Base-by-base conservation (phyloP, 768 basidiomycete genomes). In the Naganishia antarctica region DNA sequence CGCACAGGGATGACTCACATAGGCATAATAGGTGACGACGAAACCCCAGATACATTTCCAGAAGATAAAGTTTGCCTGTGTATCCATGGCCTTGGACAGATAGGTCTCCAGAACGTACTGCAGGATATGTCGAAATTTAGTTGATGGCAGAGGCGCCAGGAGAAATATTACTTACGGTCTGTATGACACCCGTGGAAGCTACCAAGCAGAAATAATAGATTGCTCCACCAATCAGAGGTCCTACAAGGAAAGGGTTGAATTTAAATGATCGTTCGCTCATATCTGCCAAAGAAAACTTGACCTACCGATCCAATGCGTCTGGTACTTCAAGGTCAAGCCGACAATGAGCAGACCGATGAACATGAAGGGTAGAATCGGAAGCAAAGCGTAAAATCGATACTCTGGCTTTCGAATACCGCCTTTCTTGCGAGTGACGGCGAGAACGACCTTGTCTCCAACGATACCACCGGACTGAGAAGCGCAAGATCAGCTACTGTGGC, bases 11-110 rank as follows among this genome's bases (percentile, higher is more conserved):
- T 16, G 31, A 60, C 65, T 66, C 49, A 66, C 65, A 12, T 41
- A 40, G 3, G 53, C 65, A 61, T 61, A 66, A 41, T 50, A 66
- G 6, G 65, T 40, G 18, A 66, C 64, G 13, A 62, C 66, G 45
- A 72, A 72, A 32, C 69, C 71, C 69, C 69, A 72, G 29, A 72
- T 70, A n/a, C 60, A 66, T 51, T 70, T 72, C 64, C 63, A 72
- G 59, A 72, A 70, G 29, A 69, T 61, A 60, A 72, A 72, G 44
- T 63, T 68, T 6, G 71, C 71, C 45, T 69, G 62, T 16, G 67
- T 69, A 44, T 72, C 69, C 68, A 69, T 70, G 0, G 68, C 64
- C 28, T 64, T 58, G 16, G 61, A 29, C 34, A 72, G 21, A 50
- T 67, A 72, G 23, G 60, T 50, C 58, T 72, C 71, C n/a, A 72